A percentile compares a stretch with the other conserved stretches of the same genome.
These are phyloP conservation scores for Podospora sp. DNA, from an alignment of 495 filamentous ascomycete species.

Conservation along the genomic window DNA sequence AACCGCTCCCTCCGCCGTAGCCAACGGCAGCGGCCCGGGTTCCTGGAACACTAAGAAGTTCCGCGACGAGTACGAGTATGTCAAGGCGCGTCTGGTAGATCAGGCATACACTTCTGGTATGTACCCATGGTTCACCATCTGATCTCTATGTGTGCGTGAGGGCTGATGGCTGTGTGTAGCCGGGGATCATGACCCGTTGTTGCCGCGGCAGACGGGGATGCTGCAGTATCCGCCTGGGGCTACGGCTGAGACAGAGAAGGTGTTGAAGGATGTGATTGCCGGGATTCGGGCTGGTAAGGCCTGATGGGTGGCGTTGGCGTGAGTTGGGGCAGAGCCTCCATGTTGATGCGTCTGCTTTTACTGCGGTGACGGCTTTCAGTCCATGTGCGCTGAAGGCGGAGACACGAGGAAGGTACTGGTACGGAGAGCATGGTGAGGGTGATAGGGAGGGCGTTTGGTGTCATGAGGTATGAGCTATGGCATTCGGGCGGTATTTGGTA, in stretches of 20 bases:
- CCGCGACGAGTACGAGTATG: constrained; percentile 57
- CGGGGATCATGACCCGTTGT: constrained; percentile 30
- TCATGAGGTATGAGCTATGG: not conserved
- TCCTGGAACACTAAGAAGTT: constrained; percentile 41
- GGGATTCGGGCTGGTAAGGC: constrained; percentile 28
- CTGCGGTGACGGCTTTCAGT: not conserved
- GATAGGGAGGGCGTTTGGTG: not conserved
- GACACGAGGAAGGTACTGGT: not conserved
- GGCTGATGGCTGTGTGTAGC: constrained; percentile 29
- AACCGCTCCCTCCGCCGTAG: not conserved
- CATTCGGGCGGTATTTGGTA: no score
- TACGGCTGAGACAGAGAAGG: constrained; percentile 38
- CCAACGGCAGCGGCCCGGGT: constrained; percentile 15
- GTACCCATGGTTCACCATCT: constrained; percentile 15
- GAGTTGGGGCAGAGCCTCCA: not conserved
- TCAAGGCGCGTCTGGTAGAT: constrained; percentile 40
- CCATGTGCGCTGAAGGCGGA: not conserved
- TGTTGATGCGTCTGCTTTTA: not conserved
- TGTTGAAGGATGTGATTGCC: constrained; percentile 37
- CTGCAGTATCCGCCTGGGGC: constrained; percentile 40
- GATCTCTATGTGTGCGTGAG: constrained; percentile 24
- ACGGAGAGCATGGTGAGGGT: not conserved
- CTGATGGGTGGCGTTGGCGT: not conserved
- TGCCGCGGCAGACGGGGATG: constrained; percentile 34
- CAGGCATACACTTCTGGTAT: constrained; percentile 46